Evolutionary conservation across 345 rosid genomes (phyloP), one percentile per base, ranked within the genome.

Genomic region (Citrus medica): DNA sequence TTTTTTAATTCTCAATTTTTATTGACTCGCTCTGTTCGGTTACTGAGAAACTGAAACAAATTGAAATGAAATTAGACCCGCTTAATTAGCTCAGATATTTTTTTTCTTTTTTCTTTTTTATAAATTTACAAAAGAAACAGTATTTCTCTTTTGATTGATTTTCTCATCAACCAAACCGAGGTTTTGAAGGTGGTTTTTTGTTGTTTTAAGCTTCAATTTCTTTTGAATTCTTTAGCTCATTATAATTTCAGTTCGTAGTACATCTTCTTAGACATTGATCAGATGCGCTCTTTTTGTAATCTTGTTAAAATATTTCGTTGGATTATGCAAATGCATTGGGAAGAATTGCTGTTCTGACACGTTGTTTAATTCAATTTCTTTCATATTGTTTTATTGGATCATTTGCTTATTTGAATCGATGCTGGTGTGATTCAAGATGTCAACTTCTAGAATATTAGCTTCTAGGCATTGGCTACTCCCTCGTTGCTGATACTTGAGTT

Each of bases 371-470:
- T 42, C 37, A 40, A 40, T 25, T 19, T 56, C 30, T 17, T 53
- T 53, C 22, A 53, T 53, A 19, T 17, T 16, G 19, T 53, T 53
- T 53, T 51, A 51, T 51, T 51, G 21, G 21, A 12, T 3, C 0
- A 10, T 42, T 42, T 42, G 48, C 10, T 51, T 51, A 51, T 4
- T 51, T 51, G 56, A 51, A 51, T 51, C 17, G 56, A 51, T 51
- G 21, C 6, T 0, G 73, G 78, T 79, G 75, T 21, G 79, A 75
- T 72, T 63, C 56, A 62, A 55, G 46, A 80, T 82, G 27, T 72
- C 48, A 42, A 42, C 48, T 42, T 10, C 48, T 42, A 3, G 10
- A 42, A 42, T 42, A 42, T 10, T 42, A 42, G 48, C 16, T 42
- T 42, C 10, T 42, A 42, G 48, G 48, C 48, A 3, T 10, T 42